Conservation (phyloP, 768 basidiomycete species). For the Tylopilus subfusipes region DNA sequence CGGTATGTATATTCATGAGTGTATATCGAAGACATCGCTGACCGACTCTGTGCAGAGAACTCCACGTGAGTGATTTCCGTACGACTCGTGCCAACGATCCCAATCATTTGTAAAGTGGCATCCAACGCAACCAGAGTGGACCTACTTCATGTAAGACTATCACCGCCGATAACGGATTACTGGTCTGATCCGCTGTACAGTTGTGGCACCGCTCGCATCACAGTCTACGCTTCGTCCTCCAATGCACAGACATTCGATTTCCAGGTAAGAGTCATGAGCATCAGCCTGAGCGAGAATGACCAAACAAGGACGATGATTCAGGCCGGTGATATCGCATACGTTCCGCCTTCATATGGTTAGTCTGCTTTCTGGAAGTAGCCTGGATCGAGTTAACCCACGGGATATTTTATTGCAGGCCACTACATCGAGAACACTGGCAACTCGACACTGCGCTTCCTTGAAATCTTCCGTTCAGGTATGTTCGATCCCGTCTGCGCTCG, state of each 20-base stretch:
- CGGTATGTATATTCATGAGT: slow-evolving; percentile 34
- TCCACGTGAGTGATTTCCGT: slow-evolving; percentile 37
- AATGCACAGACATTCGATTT: slow-evolving; percentile 45
- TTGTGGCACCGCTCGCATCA: slow-evolving; percentile 40
- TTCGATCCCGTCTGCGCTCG: background rate
- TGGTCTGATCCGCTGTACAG: slow-evolving; percentile 20
- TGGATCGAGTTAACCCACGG: background rate
- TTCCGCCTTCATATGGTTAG: slow-evolving; percentile 25
- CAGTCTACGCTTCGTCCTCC: slow-evolving; percentile 39
- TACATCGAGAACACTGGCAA: slow-evolving; percentile 68
- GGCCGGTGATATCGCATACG: slow-evolving; percentile 29
- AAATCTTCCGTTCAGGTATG: slow-evolving; percentile 57
- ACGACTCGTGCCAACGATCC: background rate
- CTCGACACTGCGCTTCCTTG: slow-evolving; percentile 53
- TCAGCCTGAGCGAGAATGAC: background rate
- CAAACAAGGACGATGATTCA: slow-evolving; percentile 16
- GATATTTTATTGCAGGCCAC: slow-evolving; percentile 42
- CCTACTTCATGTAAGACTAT: slow-evolving; percentile 36
- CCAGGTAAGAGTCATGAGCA: slow-evolving; percentile 27
- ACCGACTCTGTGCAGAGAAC: slow-evolving; percentile 32
- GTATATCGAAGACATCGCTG: background rate
- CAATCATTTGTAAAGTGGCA: slow-evolving; percentile 39
- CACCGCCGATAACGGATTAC: background rate
- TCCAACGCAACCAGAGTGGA: slow-evolving; percentile 49
- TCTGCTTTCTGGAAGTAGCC: background rate